Evolutionary conservation across 345 rosid species (phyloP), one percentile per base, ranked within the genome.

Genomic region (Salix udensis): DNA sequence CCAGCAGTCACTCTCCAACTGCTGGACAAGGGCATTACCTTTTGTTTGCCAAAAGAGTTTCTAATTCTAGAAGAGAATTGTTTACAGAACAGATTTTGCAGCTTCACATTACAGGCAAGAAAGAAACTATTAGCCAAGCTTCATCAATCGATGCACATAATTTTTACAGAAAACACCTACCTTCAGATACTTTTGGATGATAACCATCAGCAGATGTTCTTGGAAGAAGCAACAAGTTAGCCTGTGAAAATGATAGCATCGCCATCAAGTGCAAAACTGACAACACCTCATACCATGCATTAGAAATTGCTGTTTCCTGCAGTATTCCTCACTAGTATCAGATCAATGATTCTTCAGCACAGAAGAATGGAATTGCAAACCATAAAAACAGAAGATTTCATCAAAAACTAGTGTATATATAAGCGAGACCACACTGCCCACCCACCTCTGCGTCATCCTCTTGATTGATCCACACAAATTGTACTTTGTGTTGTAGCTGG

Each of bases 181-280:
- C 99, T 90, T 94, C 97, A 67, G 98, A 92, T 80, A 91, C 93
- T 88, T 89, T 94, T 42, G 94, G 91, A 28, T 90, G 97, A 83
- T 89, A 82, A 79, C 92, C 91, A 81, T 89, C 97, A 65, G 85
- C 79, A 75, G 92, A 90, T 74, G 95, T 87, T 84, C 97, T 90
- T 42, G 99, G 98, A 82, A 94, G 93, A 82, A 96, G 97, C 39
- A 94, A 82, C 82, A 94, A 84, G 82, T 91, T 96, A 85, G 96
- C 98, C 79, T 88, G 97, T 73, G 94, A 96, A 85, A 94, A 76
- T 50, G 84, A 88, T 73, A 96, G 89, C 94, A 90, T 91, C 7
- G 99, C 98, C 99, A 94, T 92, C 82, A 96, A 85, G 85, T 96
- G 99, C 86, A 96, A 86, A 76, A 96, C 97, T 13, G 99, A 94